Evolutionary conservation across 2,329 filamentous ascomycete species (phyloP), one percentile per base, ranked within the genome.

Genomic region (Pseudocercospora pini-densiflorae): DNA sequence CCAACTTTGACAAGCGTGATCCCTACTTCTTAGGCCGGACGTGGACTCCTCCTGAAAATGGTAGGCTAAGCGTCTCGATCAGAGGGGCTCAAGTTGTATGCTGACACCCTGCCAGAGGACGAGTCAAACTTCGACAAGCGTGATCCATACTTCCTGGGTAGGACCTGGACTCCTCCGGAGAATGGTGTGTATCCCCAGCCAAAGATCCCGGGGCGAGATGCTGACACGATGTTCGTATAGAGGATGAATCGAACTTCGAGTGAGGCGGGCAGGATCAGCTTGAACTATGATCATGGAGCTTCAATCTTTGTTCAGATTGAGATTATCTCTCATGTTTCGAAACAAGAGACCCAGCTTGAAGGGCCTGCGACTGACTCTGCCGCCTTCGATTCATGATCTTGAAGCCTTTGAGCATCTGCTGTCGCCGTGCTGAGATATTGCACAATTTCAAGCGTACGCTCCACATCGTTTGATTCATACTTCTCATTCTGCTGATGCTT

Each of bases 71-170:
- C 10, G 7, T 31, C 29, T 8, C 29, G 29, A 31, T 8, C 7
- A 31, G 29, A 31, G 29, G 7, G 6, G 10, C n/a, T n/a, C n/a
- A n/a, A n/a, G n/a, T n/a, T n/a, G n/a, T n/a, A n/a, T n/a, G 10
- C 29, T 47, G 5, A 23, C 6, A 27, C 10, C 7, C 12, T 14
- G 12, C 43, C 12, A 54, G 49, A 54, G 49, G 60, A 62, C 4
- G 60, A 62, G 14, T 10, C 47, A 2, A 43, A 62, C 5, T 40
- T 62, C 49, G 60, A 54, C 31, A 62, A 51, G 23, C 45, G 60
- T 10, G 60, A 43, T 24, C 23, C 36, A 27, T 60, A 43, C 19
- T 58, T 19, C 27, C 10, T 33, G 1, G 27, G 29, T 9, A 23
- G 55, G 10, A 58, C 29, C 7, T 31, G 3, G 6, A 40, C 55